Conservation (phyloP, 129 eudicot species). For the Arctium lappa region DNA sequence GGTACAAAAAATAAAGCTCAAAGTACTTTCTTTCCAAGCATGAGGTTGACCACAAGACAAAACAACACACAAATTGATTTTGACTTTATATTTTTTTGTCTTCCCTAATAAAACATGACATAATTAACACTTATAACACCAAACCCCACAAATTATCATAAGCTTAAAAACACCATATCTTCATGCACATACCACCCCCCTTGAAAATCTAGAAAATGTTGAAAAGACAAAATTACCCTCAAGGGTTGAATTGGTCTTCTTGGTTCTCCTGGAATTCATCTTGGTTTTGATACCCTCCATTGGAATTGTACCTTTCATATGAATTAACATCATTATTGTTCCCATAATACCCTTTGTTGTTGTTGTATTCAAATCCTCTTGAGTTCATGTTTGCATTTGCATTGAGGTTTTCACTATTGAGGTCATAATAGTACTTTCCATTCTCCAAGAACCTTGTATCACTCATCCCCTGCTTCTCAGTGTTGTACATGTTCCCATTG, state of each 20-base stretch:
- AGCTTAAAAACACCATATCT: conserved; percentile 25
- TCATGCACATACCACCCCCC: conserved; percentile 13
- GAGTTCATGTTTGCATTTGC: conserved; percentile 24
- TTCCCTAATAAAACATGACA: conserved; percentile 32
- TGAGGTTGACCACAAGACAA: conserved; percentile 28
- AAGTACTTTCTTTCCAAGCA: conserved; percentile 19
- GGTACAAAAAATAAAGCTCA: background rate
- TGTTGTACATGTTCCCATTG: conserved; percentile 39
- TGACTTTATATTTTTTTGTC: conserved; percentile 22
- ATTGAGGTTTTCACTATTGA: conserved; percentile 24
- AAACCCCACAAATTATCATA: conserved; percentile 23
- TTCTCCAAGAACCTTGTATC: conserved; percentile 58
- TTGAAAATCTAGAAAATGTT: background rate
- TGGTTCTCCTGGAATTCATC: conserved; percentile 33
- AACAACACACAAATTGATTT: conserved; percentile 23
- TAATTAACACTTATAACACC: conserved; percentile 27
- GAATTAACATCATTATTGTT: conserved; percentile 24
- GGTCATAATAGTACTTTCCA: conserved; percentile 54
- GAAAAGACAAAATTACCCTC: conserved; percentile 29
- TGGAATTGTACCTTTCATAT: conserved; percentile 36
- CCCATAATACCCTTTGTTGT: conserved; percentile 42
- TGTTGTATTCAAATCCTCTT: conserved; percentile 24
- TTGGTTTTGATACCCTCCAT: conserved; percentile 40
- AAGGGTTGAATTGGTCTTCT: conserved; percentile 41
- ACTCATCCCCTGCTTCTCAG: conserved; percentile 57